phyloP scores from a whole-genome alignment of 2,329 filamentous ascomycete genomes.

The Trichoderma hamatum region DNA sequence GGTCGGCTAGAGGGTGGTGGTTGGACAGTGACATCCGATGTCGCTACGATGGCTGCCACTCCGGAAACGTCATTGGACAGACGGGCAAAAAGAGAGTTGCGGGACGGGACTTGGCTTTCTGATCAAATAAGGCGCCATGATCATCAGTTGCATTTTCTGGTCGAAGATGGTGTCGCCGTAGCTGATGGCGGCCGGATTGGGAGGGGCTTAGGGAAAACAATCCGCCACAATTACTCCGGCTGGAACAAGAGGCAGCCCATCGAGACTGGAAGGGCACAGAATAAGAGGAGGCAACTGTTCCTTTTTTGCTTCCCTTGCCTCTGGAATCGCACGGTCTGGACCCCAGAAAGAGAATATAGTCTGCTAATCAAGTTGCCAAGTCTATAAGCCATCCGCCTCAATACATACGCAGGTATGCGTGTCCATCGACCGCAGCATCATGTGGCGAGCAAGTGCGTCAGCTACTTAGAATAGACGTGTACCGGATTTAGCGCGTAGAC shows the following conservation, averaged over 20 bases:
- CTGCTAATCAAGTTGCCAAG: background rate
- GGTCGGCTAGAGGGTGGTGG: conserved; percentile 7
- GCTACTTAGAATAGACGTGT: background rate
- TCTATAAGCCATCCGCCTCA: background rate
- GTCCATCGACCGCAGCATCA: background rate
- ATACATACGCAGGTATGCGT: background rate
- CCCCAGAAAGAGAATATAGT: background rate
- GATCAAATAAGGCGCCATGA: background rate
- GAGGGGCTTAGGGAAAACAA: background rate
- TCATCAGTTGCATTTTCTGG: conserved; percentile 12
- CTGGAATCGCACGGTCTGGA: background rate
- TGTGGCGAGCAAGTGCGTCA: conserved; percentile 6
- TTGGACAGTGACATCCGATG: conserved; percentile 21
- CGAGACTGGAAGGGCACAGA: background rate
- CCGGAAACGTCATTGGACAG: conserved; percentile 11
- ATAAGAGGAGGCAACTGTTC: background rate
- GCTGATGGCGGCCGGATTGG: background rate
- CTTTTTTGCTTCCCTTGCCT: background rate
- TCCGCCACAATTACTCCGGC: conserved; percentile 15
- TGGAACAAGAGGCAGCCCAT: background rate
- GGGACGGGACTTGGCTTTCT: conserved; percentile 21
- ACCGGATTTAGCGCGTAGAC: background rate
- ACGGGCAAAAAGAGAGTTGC: conserved; percentile 25
- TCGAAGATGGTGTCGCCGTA: background rate
- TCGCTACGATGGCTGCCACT: conserved; percentile 15